Base-by-base conservation (phyloP, 352 stramenopile species). In the Phytophthora lateralis region DNA sequence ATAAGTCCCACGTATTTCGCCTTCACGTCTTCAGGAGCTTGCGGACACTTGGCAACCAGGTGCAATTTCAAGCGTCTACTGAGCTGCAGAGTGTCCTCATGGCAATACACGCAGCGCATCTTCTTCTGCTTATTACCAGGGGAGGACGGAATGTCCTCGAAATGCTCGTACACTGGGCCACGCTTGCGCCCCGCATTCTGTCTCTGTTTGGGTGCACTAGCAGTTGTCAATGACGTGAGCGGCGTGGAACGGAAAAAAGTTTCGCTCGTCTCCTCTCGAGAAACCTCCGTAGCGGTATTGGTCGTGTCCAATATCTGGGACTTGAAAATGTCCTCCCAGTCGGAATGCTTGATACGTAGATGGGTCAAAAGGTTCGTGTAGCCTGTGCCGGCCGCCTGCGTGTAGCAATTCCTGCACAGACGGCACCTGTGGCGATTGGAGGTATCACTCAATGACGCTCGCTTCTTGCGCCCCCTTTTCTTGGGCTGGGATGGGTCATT, bases 291-390 rank as follows among this genome's bases (percentile, higher is more conserved):
- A 21, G 48, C 30, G n/a, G 32, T 4, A 10, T 18, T 17, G 18
- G 44, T 20, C 27, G 24, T 9, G 26, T 60, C 41, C 14, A 73
- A 58, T 0, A n/a, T 21, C 20, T 67, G 45, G 3, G 37, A 20
- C 10, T 63, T 46, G 41, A 72, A 69, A 43, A 69, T 52, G 11
- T 66, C 66, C 26, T 65, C 45, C 58, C 59, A 79, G 26, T 69
- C 56, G 1, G 50, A 41, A 51, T 79, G 71, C 59, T 79, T 79
- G 12, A 79, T 59, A 11, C 71, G 71, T 46, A 79, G 43, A 29
- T 79, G 71, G 12, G 71, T 76, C 46, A 79, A 54, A 6, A 79
- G 55, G 35, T 79, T 79, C 5, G 71, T 76, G 43, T 79, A 79
- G 21, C 71, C 71, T 2, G 71, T 76, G 29, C 56, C 71, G 9